Evolutionary conservation across 768 basidiomycete species (phyloP), one percentile per base, ranked within the genome.

Genomic region (Leccinellum rugosiceps): DNA sequence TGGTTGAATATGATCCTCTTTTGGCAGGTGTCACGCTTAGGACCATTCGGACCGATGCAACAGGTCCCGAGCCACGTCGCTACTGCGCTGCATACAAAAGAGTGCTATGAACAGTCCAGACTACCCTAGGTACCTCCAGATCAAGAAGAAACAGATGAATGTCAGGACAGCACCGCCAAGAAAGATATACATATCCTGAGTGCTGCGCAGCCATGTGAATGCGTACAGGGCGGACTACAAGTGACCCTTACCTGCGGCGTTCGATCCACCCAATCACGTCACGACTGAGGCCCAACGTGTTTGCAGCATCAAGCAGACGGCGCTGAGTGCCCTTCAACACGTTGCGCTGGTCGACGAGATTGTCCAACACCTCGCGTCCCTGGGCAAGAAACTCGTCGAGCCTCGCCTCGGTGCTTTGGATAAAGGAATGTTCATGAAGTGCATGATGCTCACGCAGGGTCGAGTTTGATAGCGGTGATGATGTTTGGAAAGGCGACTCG

Each of bases 201-300:
- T 94, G 68, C 95, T 96, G 70, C 10, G 44, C 32, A 25, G 53
- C 47, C 52, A 34, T 34, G 67, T 70, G 35, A 66, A 34, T 19
- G 5, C 9, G 15, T 23, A 45, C 58, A 52, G 45, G 47, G 23
- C n/a, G 4, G 41, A 30, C 2, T 38, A 17, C 23, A 15, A 51
- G 46, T 35, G 52, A 44, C 57, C 9, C 59, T 59, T 60, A 93
- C 94, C 92, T 97, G 72, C 97, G 79, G 60, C 87, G 83, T 69
- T 99, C 97, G 62, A 99, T 95, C 93, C 95, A 99, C 7, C 91
- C 87, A 72, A 99, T 98, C 32, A 96, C 95, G 68, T 96, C 83
- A 58, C 94, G 81, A 72, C 94, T 94, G 68, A 98, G 75, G 0
- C 97, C 97, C 57, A 99, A 74, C 25, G 94, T 97, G 72, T 97